phyloP scores from a whole-genome alignment of 164 flowering plant genomes.

The Saururus chinensis region DNA sequence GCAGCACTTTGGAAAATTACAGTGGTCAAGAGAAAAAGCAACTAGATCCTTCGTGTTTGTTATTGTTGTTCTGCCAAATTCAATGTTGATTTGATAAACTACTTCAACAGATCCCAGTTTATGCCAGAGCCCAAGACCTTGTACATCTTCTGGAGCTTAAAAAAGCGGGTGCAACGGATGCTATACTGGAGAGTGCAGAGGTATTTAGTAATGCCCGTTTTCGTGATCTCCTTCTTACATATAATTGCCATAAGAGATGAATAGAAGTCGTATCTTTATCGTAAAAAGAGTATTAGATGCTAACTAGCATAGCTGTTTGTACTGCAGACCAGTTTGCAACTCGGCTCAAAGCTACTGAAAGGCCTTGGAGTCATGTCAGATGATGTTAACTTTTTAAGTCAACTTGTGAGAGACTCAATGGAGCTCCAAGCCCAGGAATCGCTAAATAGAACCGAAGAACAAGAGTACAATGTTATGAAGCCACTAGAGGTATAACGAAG shows the following conservation, averaged over 20 bases:
- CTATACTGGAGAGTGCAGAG: conserved; percentile 86
- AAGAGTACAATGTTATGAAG: conserved; percentile 47
- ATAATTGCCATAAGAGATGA: not conserved
- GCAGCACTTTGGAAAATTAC: too few relatives aligned
- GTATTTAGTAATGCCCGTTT: conserved; percentile 19
- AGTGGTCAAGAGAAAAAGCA: too few relatives aligned
- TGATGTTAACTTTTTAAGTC: conserved; percentile 76
- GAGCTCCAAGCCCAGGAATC: conserved; percentile 76
- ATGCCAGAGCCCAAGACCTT: conserved; percentile 84
- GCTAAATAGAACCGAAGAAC: conserved; percentile 27
- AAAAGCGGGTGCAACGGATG: conserved; percentile 95
- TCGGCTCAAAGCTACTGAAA: conserved; percentile 86
- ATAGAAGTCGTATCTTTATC: too few relatives aligned
- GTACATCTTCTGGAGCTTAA: conserved; percentile 79
- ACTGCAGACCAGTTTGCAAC: conserved; percentile 91
- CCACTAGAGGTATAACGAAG: conserved; percentile 58
- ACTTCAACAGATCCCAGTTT: conserved; percentile 65
- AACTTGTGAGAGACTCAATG: conserved; percentile 84
- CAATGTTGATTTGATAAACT: not conserved
- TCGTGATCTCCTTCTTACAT: not conserved
- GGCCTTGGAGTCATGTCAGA: conserved; percentile 96
- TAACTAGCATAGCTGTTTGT: not conserved
- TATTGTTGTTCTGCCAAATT: too few relatives aligned
- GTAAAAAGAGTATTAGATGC: too few relatives aligned
- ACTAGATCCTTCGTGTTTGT: too few relatives aligned